phyloP scores from a whole-genome alignment of 1,284 basidiomycete species.

The Cerioporus squamosus region DNA sequence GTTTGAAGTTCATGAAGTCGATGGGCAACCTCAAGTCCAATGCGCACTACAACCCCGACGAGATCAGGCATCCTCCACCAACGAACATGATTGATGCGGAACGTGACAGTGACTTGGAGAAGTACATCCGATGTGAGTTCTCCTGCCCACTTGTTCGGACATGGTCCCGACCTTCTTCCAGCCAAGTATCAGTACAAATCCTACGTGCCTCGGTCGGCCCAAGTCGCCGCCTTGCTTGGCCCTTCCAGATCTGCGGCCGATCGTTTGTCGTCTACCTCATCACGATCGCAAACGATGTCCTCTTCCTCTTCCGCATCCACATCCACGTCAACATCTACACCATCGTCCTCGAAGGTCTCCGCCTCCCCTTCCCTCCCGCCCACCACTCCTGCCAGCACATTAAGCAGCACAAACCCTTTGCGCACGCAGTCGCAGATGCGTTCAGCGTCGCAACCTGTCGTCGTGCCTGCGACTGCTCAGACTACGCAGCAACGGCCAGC shows the following conservation, averaged over 20 bases:
- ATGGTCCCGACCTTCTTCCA: too few relatives aligned
- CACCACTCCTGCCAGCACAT: constrained; percentile 4
- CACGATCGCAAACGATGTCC: not conserved
- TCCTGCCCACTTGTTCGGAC: too few relatives aligned
- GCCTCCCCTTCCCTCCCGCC: constrained; percentile 8
- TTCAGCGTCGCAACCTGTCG: constrained; percentile 25
- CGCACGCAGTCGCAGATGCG: constrained; percentile 21
- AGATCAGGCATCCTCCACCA: constrained; percentile 76
- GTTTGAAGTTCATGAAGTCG: constrained; percentile 65
- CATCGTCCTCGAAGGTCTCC: constrained; percentile 10
- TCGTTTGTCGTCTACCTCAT: too few relatives aligned
- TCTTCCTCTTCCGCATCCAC: constrained; percentile 2
- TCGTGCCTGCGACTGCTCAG: constrained; percentile 25
- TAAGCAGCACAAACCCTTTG: not conserved
- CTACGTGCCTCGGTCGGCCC: too few relatives aligned
- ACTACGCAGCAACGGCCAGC: constrained; percentile 37
- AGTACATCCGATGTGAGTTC: constrained; percentile 75
- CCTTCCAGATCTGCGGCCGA: too few relatives aligned
- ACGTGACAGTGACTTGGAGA: constrained; percentile 83
- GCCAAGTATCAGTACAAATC: too few relatives aligned
- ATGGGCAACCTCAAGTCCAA: constrained; percentile 83
- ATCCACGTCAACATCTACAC: too few relatives aligned
- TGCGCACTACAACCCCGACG: constrained; percentile 74
- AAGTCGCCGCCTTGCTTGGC: too few relatives aligned
- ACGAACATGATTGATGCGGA: constrained; percentile 79